phyloP scores from a whole-genome alignment of 495 filamentous ascomycete species.

The Rusavskia elegans region DNA sequence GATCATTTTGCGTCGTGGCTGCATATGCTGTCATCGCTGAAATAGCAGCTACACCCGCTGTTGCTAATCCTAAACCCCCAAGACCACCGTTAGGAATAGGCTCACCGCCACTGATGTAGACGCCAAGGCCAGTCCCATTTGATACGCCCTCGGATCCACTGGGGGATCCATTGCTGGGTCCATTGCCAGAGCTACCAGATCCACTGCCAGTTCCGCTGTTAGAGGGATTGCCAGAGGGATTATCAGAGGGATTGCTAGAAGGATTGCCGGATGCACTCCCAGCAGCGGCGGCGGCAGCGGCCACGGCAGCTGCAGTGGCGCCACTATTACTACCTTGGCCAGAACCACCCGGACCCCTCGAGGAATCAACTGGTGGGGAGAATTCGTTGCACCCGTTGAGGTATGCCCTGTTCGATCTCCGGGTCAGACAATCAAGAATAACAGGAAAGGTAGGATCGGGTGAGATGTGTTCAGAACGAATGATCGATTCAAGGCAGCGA shows the following conservation, averaged over 20 bases:
- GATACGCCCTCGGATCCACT: neutral
- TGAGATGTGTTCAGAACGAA: too few species aligned
- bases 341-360: neutral
- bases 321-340: too few species aligned
- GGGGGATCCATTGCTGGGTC: neutral
- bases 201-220: neutral
- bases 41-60: neutral
- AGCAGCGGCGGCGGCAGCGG: neutral
- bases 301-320: too few species aligned
- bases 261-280: neutral
- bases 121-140: neutral
- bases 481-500: neutral
- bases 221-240: too few species aligned
- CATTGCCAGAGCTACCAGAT: neutral
- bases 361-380: neutral
- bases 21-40: neutral
- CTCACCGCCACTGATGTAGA: neutral
- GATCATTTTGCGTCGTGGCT: neutral
- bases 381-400: neutral
- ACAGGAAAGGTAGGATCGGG: too few species aligned
- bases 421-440: too few species aligned
- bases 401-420: neutral
- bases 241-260: too few species aligned
- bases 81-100: neutral
- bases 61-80: neutral